Evolutionary conservation across 2,329 filamentous ascomycete species (phyloP), one percentile per base, ranked within the genome.

Genomic region (Ceratocystis cubensis): DNA sequence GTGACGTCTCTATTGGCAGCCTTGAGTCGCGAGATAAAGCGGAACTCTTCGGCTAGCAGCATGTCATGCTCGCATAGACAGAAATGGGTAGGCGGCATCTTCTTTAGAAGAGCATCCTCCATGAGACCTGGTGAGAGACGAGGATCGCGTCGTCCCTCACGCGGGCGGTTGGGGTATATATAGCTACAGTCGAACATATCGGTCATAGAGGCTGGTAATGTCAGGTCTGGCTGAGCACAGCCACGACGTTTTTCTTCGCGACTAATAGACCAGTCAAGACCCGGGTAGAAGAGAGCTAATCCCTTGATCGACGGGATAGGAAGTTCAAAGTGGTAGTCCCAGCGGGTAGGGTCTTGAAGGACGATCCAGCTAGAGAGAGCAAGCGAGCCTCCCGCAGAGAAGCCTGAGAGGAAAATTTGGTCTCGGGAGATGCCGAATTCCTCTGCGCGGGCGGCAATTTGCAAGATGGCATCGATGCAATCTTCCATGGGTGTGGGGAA

Each of bases 401-500:
- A 87, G 13, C 86, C 86, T 0, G 81, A 84, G 7, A 86, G 76
- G 6, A 84, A 78, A 62, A 88, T 77, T 59, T 78, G 78, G 53
- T 78, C 73, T 0, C 78, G 78, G 71, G 88, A 83, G 65, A 88
- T 78, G 48, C 79, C 78, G 57, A 87, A 79, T 59, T 85, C 81
- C 33, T 76, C 75, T 0, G 84, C 82, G 65, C 84, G 78, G 1
- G 77, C 75, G 57, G 80, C 78, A 33, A 88, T 76, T 72, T 86
- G 85, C n/a, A 85, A 72, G 7, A 88, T 73, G 0, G 84, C 83
- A 69, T 87, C 85, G 33, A 83, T 82, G 56, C 83, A 82, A 72
- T 88, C 86, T 70, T 88, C 84, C 0, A 88, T 79, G 0, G 84
- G 81, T 0, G 81, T 82, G 0, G 85, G 86, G 71, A 86, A 88